Percentiles rank a stretch among this genome's conserved stretches.
phyloP scores from a whole-genome alignment of 1,284 basidiomycete genomes.

The Cerioporus squamosus region DNA sequence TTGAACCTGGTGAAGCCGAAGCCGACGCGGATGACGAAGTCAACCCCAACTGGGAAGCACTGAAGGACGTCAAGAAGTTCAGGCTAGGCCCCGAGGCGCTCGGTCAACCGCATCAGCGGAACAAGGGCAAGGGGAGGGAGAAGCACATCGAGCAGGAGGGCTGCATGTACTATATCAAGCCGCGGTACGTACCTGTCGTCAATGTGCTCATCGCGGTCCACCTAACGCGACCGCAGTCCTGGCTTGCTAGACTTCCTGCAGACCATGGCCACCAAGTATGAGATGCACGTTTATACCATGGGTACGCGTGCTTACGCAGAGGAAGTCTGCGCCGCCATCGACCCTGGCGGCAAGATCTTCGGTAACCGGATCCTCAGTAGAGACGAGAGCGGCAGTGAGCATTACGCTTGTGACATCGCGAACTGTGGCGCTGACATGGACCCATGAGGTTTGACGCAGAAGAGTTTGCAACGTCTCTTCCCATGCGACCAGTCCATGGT shows the following conservation, averaged over 20 bases:
- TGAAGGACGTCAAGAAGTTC: slow-evolving; percentile 90
- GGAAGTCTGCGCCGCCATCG: slow-evolving; percentile 92
- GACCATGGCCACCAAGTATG: slow-evolving; percentile 79
- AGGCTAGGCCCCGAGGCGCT: slow-evolving; percentile 83
- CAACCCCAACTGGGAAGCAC: slow-evolving; percentile 89
- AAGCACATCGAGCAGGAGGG: slow-evolving; percentile 74
- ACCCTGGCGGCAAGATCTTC: slow-evolving; percentile 87
- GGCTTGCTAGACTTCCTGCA: slow-evolving; percentile 84
- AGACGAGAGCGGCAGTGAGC: slow-evolving; percentile 93
- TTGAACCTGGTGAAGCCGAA: slow-evolving; percentile 37
- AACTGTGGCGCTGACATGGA: slow-evolving; percentile 1
- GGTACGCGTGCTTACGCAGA: slow-evolving; percentile 97
- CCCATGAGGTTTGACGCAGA: slow-evolving; percentile 77
- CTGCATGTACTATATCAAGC: slow-evolving; percentile 97
- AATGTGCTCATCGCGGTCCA: background rate
- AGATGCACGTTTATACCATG: slow-evolving; percentile 99
- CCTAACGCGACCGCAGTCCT: slow-evolving; percentile 58
- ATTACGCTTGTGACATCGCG: background rate
- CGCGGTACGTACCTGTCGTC: slow-evolving; percentile 52
- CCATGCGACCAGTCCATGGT: slow-evolving; percentile 99
- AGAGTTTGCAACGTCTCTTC: slow-evolving; percentile 90
- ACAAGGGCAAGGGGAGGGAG: slow-evolving; percentile 60
- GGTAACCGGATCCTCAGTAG: slow-evolving; percentile 88
- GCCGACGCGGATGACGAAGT: slow-evolving; percentile 53
- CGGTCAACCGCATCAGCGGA: slow-evolving; percentile 45